phyloP scores from a whole-genome alignment of 1,139 yeast genomes.

The Hyphopichia fennica region DNA sequence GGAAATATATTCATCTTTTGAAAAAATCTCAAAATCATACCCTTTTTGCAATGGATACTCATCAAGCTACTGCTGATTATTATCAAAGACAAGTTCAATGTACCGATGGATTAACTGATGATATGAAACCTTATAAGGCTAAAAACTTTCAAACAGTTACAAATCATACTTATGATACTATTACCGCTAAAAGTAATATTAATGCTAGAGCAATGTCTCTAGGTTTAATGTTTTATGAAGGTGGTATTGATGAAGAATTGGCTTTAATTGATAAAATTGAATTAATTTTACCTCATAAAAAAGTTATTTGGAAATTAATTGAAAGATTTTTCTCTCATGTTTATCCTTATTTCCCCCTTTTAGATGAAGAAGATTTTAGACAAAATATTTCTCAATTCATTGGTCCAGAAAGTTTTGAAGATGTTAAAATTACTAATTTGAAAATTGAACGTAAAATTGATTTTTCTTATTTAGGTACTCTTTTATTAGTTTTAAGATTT shows the following conservation, averaged over 20 bases:
- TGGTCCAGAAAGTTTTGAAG: constrained; percentile 20
- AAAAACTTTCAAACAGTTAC: background rate
- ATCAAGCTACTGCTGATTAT: background rate
- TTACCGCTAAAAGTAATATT: constrained; percentile 9
- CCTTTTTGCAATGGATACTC: background rate
- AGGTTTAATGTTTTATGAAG: constrained; percentile 32
- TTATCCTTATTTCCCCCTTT: constrained; percentile 46
- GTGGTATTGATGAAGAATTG: constrained; percentile 31
- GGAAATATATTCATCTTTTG: constrained; percentile 11
- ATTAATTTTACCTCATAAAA: constrained; percentile 38
- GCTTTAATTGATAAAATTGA: constrained; percentile 23
- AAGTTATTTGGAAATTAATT: constrained; percentile 42
- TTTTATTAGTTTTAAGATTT: constrained; percentile 20
- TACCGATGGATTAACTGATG: background rate
- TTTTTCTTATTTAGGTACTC: constrained; percentile 16
- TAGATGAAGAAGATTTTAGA: constrained; percentile 37
- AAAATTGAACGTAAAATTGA: constrained; percentile 15
- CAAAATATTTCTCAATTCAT: constrained; percentile 19
- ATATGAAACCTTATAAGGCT: constrained; percentile 1
- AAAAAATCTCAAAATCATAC: constrained; percentile 7
- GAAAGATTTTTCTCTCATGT: constrained; percentile 43
- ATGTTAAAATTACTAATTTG: constrained; percentile 10
- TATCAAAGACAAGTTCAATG: background rate
- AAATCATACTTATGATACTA: background rate
- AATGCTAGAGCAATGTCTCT: constrained; percentile 25